Evolutionary conservation across 2,329 filamentous ascomycete species (phyloP).

Genomic region (Zymoseptoria pseudotritici): DNA sequence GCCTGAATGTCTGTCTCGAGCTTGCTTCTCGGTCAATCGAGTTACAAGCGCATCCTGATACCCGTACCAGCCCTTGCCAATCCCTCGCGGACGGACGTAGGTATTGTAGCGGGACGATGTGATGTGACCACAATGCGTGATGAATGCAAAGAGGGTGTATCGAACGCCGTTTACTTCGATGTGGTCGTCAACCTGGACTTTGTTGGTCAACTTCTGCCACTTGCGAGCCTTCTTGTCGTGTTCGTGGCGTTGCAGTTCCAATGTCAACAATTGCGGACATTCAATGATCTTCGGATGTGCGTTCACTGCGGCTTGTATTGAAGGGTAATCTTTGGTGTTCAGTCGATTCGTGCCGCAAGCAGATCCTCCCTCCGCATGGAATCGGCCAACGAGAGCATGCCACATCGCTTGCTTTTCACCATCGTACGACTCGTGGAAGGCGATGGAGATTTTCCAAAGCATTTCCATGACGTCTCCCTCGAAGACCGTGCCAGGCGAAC

Average conservation of each 20-base stretch:
- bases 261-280: slow-evolving; percentile 29
- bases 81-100: slow-evolving; percentile 52
- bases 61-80: slow-evolving; percentile 50
- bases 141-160: slow-evolving; percentile 54
- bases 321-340: slow-evolving; percentile 26
- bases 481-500: slow-evolving; percentile 2
- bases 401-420: slow-evolving; percentile 8
- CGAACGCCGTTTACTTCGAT: slow-evolving; percentile 41
- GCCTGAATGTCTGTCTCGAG: slow-evolving; percentile 34
- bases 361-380: slow-evolving; percentile 13
- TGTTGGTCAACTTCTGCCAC: slow-evolving; percentile 51
- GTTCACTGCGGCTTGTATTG: slow-evolving; percentile 37
- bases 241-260: slow-evolving; percentile 52
- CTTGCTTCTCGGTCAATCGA: slow-evolving; percentile 50
- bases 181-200: slow-evolving; percentile 49
- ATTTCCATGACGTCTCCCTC: slow-evolving; percentile 20
- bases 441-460: slow-evolving; percentile 12
- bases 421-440: slow-evolving; percentile 10
- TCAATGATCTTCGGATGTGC: slow-evolving; percentile 18
- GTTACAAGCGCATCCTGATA: slow-evolving; percentile 48
- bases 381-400: slow-evolving; percentile 20
- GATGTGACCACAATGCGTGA: slow-evolving; percentile 53
- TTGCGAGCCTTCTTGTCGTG: slow-evolving; percentile 48
- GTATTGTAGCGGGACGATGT: slow-evolving; percentile 53
- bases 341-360: slow-evolving; percentile 21